Evolutionary conservation across 208 protist genomes (phyloP).

Genomic region (Herpetomonas samuelpessoai): DNA sequence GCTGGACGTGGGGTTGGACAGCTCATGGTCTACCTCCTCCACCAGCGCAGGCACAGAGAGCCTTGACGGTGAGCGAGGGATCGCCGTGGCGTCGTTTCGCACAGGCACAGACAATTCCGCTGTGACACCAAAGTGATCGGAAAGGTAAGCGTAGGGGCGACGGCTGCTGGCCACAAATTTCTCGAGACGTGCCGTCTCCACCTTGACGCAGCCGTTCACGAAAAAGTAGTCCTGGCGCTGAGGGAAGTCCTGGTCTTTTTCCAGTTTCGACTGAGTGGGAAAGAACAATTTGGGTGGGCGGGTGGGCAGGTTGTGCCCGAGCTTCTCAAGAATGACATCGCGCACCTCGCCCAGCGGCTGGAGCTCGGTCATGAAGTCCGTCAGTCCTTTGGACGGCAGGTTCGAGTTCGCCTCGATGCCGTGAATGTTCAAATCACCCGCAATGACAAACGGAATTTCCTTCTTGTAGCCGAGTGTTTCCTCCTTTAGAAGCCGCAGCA

Average conservation of each 20-base stretch:
- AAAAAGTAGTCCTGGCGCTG: conserved; percentile 90
- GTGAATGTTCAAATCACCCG: conserved; percentile 84
- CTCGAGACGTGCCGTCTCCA: conserved; percentile 36
- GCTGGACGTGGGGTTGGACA: conserved; percentile 61
- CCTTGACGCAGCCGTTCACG: conserved; percentile 37
- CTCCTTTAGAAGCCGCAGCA: conserved; percentile 54
- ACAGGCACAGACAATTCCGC: conserved; percentile 27
- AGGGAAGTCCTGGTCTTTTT: conserved; percentile 45
- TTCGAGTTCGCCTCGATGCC: conserved; percentile 54
- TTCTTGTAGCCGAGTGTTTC: neutral
- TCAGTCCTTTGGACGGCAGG: conserved; percentile 49
- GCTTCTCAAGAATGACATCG: conserved; percentile 61
- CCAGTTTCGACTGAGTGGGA: conserved; percentile 74
- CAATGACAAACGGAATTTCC: conserved; percentile 65
- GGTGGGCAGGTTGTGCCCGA: conserved; percentile 59
- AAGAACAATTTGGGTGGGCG: conserved; percentile 81
- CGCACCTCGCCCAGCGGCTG: conserved; percentile 50
- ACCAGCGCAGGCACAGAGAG: conserved; percentile 46
- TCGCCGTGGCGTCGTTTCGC: neutral
- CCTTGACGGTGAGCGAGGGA: conserved; percentile 19
- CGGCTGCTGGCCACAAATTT: conserved; percentile 80
- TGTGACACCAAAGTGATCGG: conserved; percentile 85
- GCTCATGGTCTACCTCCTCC: conserved; percentile 63
- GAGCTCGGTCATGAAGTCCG: conserved; percentile 61
- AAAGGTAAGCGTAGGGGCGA: conserved; percentile 85